phyloP scores from a whole-genome alignment of 177 flowering plant species.

The Telopea speciosissima region DNA sequence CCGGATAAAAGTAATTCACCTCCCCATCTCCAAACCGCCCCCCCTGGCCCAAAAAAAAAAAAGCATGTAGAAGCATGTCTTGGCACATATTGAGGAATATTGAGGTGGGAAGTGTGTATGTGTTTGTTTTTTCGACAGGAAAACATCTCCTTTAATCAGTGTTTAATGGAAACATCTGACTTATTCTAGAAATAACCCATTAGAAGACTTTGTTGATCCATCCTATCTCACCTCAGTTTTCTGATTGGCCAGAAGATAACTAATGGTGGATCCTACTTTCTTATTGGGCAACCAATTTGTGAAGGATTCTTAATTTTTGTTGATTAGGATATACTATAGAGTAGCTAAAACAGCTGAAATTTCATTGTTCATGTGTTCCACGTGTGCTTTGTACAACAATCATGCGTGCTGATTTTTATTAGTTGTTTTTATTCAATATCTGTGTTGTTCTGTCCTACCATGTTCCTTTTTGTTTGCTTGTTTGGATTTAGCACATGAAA shows the following conservation, averaged over 20 bases:
- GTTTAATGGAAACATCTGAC: background rate
- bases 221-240: background rate
- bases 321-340: background rate
- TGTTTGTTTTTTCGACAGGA: background rate
- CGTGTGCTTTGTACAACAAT: background rate
- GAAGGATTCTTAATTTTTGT: too few relatives aligned
- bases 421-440: too few relatives aligned
- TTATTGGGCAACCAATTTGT: background rate
- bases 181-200: background rate
- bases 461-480: background rate
- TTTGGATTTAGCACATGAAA: background rate
- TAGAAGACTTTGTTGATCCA: background rate
- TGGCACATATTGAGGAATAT: too few relatives aligned
- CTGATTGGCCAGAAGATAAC: background rate
- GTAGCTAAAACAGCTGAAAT: background rate
- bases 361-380: background rate
- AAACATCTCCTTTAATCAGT: background rate
- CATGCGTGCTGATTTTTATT: background rate
- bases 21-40: too few relatives aligned
- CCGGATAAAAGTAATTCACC: too few relatives aligned
- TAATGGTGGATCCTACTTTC: background rate
- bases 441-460: too few relatives aligned
- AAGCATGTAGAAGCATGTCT: too few relatives aligned
- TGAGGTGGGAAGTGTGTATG: too few relatives aligned
- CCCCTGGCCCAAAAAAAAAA: too few relatives aligned